Conservation (phyloP, 805 yeast genomes). For the Starmerella roubikii region DNA sequence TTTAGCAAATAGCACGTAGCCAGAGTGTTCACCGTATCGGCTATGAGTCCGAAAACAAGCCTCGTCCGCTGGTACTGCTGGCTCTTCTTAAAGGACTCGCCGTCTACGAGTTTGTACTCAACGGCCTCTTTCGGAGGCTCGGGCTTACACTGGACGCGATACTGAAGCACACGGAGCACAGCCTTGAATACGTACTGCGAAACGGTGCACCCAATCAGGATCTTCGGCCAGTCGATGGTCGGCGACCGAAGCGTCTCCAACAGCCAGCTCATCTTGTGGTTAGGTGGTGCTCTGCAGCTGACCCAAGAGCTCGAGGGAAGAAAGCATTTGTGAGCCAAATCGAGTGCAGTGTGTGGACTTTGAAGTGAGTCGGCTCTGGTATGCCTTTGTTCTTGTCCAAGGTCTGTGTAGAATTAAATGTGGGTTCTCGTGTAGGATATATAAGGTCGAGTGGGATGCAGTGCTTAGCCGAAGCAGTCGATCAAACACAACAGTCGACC, state of each 20-base stretch:
- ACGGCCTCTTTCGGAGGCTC: constrained; percentile 49
- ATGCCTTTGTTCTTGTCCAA: too few relatives aligned
- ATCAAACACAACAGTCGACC: too few relatives aligned
- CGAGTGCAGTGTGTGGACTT: too few relatives aligned
- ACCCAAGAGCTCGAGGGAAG: too few relatives aligned
- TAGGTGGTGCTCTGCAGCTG: too few relatives aligned
- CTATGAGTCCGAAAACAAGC: constrained; percentile 49
- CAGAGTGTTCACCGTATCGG: constrained; percentile 37
- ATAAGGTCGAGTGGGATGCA: too few relatives aligned
- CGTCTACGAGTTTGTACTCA: constrained; percentile 49
- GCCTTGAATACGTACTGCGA: constrained; percentile 66
- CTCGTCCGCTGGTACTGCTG: constrained; percentile 72
- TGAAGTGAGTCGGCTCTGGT: too few relatives aligned
- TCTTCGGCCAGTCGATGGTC: constrained; percentile 53
- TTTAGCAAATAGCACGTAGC: constrained; percentile 24
- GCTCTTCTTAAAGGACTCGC: constrained; percentile 54
- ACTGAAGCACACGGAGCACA: constrained; percentile 65
- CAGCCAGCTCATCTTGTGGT: too few relatives aligned
- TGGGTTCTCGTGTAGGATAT: too few relatives aligned
- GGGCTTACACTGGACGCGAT: constrained; percentile 27
- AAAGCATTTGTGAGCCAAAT: too few relatives aligned
- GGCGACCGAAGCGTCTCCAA: constrained; percentile 1
- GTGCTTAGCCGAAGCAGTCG: too few relatives aligned
- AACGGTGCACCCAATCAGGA: constrained; percentile 59
- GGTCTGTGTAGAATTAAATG: too few relatives aligned